Percentiles rank a stretch among this genome's conserved stretches.
These are phyloP conservation scores for Aspergillus ellipticus DNA, from an alignment of 495 filamentous ascomycete species.

Conservation along the genomic window DNA sequence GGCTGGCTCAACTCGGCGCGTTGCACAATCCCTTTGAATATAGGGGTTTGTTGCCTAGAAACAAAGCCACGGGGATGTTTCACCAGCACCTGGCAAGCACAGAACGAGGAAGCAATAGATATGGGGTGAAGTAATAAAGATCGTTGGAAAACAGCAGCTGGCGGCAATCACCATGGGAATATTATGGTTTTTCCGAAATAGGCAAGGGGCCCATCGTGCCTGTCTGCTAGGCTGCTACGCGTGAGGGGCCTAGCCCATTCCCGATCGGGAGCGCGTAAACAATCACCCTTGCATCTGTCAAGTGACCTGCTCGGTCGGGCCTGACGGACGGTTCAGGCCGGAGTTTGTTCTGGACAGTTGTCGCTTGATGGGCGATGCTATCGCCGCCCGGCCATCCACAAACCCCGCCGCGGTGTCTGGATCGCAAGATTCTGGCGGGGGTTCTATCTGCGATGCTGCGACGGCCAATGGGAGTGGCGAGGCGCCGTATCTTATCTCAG, in stretches of 20 bases:
- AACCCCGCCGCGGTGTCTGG: too few relatives aligned
- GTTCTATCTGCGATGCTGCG: too few relatives aligned
- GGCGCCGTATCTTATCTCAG: background rate
- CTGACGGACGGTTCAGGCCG: too few relatives aligned
- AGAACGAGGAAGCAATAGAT: background rate
- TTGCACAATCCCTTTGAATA: background rate
- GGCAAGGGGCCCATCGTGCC: constrained; percentile 10
- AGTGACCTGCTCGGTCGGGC: too few relatives aligned
- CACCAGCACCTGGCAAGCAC: background rate
- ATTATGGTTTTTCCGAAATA: constrained; percentile 10
- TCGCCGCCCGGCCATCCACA: too few relatives aligned
- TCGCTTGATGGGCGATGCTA: too few relatives aligned
- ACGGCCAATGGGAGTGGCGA: background rate
- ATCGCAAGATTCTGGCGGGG: too few relatives aligned
- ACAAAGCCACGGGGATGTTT: background rate
- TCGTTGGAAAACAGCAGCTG: background rate
- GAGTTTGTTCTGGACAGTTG: background rate
- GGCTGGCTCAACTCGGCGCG: background rate
- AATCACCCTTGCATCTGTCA: constrained; percentile 17
- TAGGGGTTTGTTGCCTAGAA: background rate
- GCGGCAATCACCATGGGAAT: background rate
- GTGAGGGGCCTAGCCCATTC: constrained; percentile 16
- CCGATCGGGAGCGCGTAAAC: constrained; percentile 28
- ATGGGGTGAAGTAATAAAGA: background rate
- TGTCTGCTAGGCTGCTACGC: constrained; percentile 16